Evolutionary conservation across 2,329 filamentous ascomycete genomes (phyloP).

Genomic region (Nemania diffusa): DNA sequence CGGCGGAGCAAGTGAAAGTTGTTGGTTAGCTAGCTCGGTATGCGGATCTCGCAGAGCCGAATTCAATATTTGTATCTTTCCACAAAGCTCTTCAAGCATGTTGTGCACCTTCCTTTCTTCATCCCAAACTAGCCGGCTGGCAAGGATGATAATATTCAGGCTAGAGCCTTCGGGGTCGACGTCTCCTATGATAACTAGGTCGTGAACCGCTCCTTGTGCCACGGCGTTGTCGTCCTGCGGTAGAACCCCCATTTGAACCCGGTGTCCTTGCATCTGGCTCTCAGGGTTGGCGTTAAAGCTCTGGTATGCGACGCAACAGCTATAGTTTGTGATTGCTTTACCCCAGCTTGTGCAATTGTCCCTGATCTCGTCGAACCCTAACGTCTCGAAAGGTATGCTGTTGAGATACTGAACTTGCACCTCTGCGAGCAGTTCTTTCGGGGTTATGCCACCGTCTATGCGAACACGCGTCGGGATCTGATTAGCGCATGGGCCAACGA

Average conservation of each 20-base stretch:
- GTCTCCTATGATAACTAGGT: constrained; percentile 23
- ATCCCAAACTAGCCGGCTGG: constrained; percentile 15
- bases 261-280: constrained; percentile 22
- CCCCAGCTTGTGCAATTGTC: constrained; percentile 30
- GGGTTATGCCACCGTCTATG: constrained; percentile 5
- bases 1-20: background rate
- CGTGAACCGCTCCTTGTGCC: constrained; percentile 15
- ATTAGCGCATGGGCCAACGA: constrained; percentile 30
- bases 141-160: constrained; percentile 24
- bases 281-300: constrained; percentile 22
- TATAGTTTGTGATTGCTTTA: constrained; percentile 11
- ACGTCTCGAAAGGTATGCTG: constrained; percentile 31
- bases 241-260: constrained; percentile 25
- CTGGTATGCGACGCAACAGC: constrained; percentile 29
- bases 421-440: constrained; percentile 20
- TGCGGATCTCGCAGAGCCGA: constrained; percentile 17
- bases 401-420: constrained; percentile 29
- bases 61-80: constrained; percentile 18
- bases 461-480: constrained; percentile 26
- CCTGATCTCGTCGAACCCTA: constrained; percentile 33
- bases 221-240: constrained; percentile 11
- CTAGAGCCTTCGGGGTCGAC: constrained; percentile 1
- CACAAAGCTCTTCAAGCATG: constrained; percentile 28
- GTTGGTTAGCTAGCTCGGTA: constrained; percentile 4
- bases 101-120: constrained; percentile 14